Evolutionary conservation across 768 basidiomycete genomes (phyloP).

Genomic region (Vishniacozyma victoriae): DNA sequence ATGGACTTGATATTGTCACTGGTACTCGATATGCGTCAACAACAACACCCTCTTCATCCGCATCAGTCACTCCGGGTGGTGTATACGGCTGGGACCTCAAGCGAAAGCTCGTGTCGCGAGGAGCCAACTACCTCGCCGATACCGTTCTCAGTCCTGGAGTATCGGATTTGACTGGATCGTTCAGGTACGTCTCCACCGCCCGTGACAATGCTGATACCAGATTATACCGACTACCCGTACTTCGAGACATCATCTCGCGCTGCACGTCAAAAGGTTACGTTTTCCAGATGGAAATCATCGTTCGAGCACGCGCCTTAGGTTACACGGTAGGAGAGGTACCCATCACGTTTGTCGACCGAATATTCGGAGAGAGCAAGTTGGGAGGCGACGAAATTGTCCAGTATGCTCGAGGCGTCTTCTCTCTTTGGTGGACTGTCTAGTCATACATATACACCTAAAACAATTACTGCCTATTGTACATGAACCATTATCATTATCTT

Average conservation of each 20-base stretch:
- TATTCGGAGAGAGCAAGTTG: constrained; percentile 89
- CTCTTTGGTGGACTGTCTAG: constrained; percentile 67
- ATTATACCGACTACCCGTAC: constrained; percentile 67
- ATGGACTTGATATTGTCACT: constrained; percentile 87
- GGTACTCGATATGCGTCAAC: constrained; percentile 71
- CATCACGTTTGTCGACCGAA: constrained; percentile 88
- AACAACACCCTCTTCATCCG: constrained; percentile 49
- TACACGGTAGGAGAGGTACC: constrained; percentile 86
- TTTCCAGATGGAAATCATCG: constrained; percentile 99
- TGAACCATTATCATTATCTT: no score
- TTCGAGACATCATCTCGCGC: constrained; percentile 74
- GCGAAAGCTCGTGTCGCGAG: constrained; percentile 77
- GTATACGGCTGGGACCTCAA: constrained; percentile 91
- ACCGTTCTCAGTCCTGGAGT: constrained; percentile 79
- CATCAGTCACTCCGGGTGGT: constrained; percentile 66
- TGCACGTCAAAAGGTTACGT: constrained; percentile 87
- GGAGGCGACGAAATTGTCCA: constrained; percentile 81
- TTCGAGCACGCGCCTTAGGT: constrained; percentile 72
- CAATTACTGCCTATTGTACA: no score
- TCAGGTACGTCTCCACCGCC: constrained; percentile 58
- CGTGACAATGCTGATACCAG: constrained; percentile 46
- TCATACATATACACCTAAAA: no score
- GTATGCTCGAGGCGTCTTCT: constrained; percentile 79
- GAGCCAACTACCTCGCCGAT: constrained; percentile 84
- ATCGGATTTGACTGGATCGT: constrained; percentile 84